Evolutionary conservation across 1,284 basidiomycete species (phyloP).

Genomic region (Tetrapyrgos nigripes): DNA sequence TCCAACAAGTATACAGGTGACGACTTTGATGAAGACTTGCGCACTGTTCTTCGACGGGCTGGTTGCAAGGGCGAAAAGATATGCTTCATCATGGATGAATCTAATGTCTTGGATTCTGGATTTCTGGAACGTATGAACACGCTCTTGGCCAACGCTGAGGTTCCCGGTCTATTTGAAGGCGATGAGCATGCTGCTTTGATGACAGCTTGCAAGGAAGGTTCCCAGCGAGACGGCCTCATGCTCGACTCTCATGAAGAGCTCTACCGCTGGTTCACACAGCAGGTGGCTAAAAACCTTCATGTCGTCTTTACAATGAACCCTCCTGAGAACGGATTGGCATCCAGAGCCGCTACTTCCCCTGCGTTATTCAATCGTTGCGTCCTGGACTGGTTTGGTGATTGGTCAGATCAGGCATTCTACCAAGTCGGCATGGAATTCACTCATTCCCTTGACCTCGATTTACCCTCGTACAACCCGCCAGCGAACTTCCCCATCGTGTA

Average conservation of each 20-base stretch:
- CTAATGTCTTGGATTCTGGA: conserved; percentile 97
- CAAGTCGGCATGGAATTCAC: conserved; percentile 98
- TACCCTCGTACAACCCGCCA: conserved; percentile 81
- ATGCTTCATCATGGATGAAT: conserved; percentile 99
- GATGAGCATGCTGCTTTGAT: conserved; percentile 97
- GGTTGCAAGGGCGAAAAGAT: conserved; percentile 99
- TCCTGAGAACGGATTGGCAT: conserved; percentile 93
- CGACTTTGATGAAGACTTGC: conserved; percentile 97
- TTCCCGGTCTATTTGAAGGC: conserved; percentile 97
- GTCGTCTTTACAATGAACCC: conserved; percentile 99
- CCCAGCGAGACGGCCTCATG: conserved; percentile 97
- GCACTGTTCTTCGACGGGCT: conserved; percentile 90
- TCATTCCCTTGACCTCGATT: conserved; percentile 87
- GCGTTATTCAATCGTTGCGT: conserved; percentile 99
- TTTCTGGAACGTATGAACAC: conserved; percentile 99
- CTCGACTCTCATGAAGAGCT: conserved; percentile 97
- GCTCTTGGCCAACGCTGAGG: conserved; percentile 98
- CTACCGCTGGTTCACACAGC: conserved; percentile 96
- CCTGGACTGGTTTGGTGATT: conserved; percentile 98
- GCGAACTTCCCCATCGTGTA: conserved; percentile 88
- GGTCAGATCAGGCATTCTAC: conserved; percentile 97
- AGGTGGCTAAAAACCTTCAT: conserved; percentile 95
- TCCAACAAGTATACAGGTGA: conserved; percentile 98
- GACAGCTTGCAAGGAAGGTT: conserved; percentile 99
- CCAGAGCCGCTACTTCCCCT: conserved; percentile 95